Evolutionary conservation across 306 rosid genomes (phyloP).

Genomic region (Malus sieversii): DNA sequence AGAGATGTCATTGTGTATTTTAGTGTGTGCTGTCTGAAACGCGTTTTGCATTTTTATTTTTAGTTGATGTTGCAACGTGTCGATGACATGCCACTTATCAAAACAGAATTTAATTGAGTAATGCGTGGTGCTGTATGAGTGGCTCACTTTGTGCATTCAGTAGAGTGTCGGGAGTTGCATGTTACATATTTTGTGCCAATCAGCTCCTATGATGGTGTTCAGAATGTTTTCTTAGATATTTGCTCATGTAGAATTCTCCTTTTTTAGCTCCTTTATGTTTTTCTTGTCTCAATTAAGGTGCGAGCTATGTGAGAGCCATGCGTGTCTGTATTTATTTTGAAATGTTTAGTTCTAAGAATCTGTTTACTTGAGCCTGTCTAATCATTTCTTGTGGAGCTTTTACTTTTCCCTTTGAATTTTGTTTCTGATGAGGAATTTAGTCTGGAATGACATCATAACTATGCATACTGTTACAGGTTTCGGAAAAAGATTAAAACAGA

Average conservation of each 20-base stretch:
- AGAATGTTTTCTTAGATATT: background rate
- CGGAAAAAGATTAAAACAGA: slow-evolving; percentile 21
- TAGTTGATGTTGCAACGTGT: background rate
- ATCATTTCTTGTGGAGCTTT: background rate
- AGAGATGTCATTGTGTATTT: background rate
- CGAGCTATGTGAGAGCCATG: background rate
- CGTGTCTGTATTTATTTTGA: background rate
- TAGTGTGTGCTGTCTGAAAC: background rate
- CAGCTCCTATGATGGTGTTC: background rate
- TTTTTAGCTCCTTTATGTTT: background rate
- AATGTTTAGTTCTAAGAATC: background rate
- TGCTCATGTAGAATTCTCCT: background rate
- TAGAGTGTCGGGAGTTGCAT: background rate
- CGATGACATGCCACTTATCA: background rate
- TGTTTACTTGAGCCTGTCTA: background rate
- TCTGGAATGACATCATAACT: slow-evolving; percentile 18
- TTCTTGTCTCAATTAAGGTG: background rate
- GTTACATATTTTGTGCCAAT: background rate
- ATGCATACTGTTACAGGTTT: slow-evolving; percentile 48
- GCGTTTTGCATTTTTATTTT: background rate
- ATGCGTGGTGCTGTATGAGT: background rate
- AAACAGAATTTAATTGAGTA: background rate
- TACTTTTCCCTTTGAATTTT: background rate
- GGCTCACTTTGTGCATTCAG: background rate
- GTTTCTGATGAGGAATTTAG: slow-evolving; percentile 14